Conservation (phyloP, 2,329 filamentous ascomycete genomes). For the Aschersonia sp. region DNA sequence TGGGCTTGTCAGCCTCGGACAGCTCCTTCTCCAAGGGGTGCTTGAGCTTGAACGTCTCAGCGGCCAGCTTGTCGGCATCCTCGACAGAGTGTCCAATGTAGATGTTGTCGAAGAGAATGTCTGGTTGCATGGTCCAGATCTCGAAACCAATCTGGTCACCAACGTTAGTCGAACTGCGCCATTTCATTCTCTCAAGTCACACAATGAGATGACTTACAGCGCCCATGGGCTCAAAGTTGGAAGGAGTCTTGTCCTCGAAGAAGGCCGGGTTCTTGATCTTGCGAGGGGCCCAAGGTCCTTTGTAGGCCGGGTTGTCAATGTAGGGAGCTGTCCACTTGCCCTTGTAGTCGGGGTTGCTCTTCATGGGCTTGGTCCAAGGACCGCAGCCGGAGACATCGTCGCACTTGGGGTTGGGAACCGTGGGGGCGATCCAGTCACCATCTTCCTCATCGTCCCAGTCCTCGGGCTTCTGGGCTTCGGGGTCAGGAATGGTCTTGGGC, state of each 20-base stretch:
- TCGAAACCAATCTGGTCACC: constrained; percentile 74
- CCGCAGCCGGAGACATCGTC: constrained; percentile 87
- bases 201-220: constrained; percentile 49
- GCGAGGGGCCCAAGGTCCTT: constrained; percentile 84
- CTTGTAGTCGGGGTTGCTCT: constrained; percentile 94
- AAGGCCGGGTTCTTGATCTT: constrained; percentile 96
- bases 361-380: constrained; percentile 81
- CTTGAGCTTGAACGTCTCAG: constrained; percentile 87
- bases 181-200: constrained; percentile 1
- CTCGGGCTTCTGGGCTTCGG: constrained; percentile 92
- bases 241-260: constrained; percentile 92
- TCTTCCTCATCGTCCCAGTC: constrained; percentile 99
- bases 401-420: constrained; percentile 91
- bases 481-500: constrained; percentile 70
- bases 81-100: constrained; percentile 96
- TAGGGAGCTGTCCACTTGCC: constrained; percentile 91
- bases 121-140: constrained; percentile 99
- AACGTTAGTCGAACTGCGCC: constrained; percentile 5
- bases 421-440: constrained; percentile 88
- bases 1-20: constrained; percentile 68
- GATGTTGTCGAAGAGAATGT: constrained; percentile 99
- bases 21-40: constrained; percentile 65
- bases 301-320: constrained; percentile 97
- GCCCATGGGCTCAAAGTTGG: constrained; percentile 97
- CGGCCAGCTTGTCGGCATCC: constrained; percentile 78